Percentiles rank a stretch among this genome's conserved stretches.
These are phyloP conservation scores for Metschnikowia cerradonensis DNA, from an alignment of 805 yeast genomes.

Conservation along the genomic window DNA sequence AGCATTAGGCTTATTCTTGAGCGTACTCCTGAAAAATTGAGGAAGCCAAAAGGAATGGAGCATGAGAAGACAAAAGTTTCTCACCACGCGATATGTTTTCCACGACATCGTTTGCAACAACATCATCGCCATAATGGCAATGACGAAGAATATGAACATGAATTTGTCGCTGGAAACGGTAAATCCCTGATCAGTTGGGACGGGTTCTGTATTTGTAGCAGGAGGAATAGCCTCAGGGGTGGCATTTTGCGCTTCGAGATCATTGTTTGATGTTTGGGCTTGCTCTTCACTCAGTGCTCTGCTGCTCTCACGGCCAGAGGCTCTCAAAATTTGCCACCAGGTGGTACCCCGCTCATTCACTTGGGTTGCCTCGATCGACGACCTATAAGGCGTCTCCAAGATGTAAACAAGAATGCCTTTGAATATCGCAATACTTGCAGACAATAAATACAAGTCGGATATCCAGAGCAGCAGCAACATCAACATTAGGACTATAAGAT, in stretches of 20 bases:
- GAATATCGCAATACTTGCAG: conserved; percentile 65
- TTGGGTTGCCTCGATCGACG: conserved; percentile 65
- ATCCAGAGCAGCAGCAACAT: conserved; percentile 50
- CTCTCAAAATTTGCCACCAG: conserved; percentile 63
- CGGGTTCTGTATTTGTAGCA: background rate
- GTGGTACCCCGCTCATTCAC: conserved; percentile 65
- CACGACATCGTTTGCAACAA: conserved; percentile 54
- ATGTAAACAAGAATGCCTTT: conserved; percentile 66
- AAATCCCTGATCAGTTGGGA: background rate
- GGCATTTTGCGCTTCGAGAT: conserved; percentile 12
- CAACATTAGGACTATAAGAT: conserved; percentile 63
- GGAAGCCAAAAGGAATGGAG: conserved; percentile 84
- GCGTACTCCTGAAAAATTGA: conserved; percentile 73
- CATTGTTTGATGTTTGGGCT: conserved; percentile 21
- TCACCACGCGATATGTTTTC: conserved; percentile 61
- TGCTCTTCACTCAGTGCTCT: background rate
- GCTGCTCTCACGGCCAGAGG: conserved; percentile 34
- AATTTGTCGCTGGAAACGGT: conserved; percentile 10
- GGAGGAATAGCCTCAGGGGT: background rate
- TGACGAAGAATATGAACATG: conserved; percentile 23
- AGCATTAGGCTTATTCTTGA: conserved; percentile 60
- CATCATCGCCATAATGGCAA: conserved; percentile 44
- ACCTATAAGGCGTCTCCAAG: conserved; percentile 72
- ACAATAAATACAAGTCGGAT: conserved; percentile 57
- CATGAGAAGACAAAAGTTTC: conserved; percentile 47